Base-by-base conservation (phyloP, 2,329 filamentous ascomycete species). In the Trematosphaeria pertusa region DNA sequence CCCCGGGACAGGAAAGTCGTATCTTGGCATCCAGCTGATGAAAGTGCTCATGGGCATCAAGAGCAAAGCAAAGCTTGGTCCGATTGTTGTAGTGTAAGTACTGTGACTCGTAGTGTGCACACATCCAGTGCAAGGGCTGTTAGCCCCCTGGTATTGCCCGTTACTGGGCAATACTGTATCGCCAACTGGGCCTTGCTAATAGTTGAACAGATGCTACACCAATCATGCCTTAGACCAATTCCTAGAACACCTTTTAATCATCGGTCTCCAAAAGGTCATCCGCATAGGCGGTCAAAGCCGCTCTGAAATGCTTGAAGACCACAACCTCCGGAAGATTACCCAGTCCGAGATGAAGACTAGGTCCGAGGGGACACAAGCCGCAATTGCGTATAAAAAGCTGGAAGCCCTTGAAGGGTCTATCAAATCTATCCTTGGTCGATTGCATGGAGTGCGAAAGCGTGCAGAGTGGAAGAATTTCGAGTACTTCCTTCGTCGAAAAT, bases 1-100 rank as follows among this genome's bases (percentile, higher is more conserved):
- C 0, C 87, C 87, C 0, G 87, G 87, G 0, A 89, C 87, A 0
- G 87, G 87, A 0, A 89, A 89, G 61, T 81, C 76, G 3, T 88
- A 80, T 52, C 76, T 80, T 0, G 86, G 85, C 2, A 75, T 83
- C 2, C 75, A 79, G 33, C 63, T 88, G n/a, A 78, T 87, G 48
- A 79, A 80, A 48, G 74, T 78, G 0, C 61, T 87, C 5, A 59
- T 87, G 73, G 9, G 78, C 73, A 66, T 70, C 43, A 72, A 66
- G 21, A 33, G 50, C 0, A 59, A 51, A 14, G 69, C 57, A 0
- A 41, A 62, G 0, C 52, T 81, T 0, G 77, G 78, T 0, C 78
- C 78, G 0, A 75, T 82, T 4, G 52, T 82, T 9, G 54, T 64
- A 15, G 61, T 65, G 62, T 69, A 56, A 57, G 61, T 59, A 3